phyloP scores from a whole-genome alignment of 257 asterid genomes.

The Ligustrum vulgare region DNA sequence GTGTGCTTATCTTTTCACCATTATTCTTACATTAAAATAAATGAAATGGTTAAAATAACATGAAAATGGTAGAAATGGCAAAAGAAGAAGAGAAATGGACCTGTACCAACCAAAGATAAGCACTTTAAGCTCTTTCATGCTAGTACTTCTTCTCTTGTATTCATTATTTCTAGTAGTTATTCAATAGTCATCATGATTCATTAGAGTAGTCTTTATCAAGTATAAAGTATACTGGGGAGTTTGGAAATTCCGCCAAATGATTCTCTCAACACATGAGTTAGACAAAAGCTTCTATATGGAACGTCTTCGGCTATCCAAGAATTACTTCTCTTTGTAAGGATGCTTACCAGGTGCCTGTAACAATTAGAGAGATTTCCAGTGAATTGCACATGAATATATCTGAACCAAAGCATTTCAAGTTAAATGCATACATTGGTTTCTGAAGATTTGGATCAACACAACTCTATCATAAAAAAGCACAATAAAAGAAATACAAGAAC shows the following conservation, averaged over 20 bases:
- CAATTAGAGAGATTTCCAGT: constrained; percentile 20
- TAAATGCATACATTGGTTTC: background rate
- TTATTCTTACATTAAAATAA: constrained; percentile 40
- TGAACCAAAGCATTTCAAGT: background rate
- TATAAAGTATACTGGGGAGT: constrained; percentile 53
- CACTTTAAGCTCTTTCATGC: no score
- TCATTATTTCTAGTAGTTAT: no score
- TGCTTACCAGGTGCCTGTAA: constrained; percentile 72
- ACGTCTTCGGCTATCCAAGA: constrained; percentile 42
- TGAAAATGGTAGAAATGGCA: background rate
- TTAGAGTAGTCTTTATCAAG: no score
- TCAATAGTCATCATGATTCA: no score
- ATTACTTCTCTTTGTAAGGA: constrained; percentile 48
- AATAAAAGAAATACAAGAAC: background rate
- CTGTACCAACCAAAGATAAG: no score
- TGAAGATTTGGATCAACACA: background rate
- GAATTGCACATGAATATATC: background rate
- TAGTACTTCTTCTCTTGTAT: background rate
- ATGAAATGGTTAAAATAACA: background rate
- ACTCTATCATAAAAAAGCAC: background rate
- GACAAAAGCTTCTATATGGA: constrained; percentile 56
- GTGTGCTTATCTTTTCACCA: constrained; percentile 77
- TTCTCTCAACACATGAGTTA: constrained; percentile 76
- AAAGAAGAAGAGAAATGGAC: background rate
- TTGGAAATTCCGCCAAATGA: constrained; percentile 89